Evolutionary conservation across 1,139 yeast species (phyloP), one percentile per base, ranked within the genome.

Genomic region (Yarrowia galli): DNA sequence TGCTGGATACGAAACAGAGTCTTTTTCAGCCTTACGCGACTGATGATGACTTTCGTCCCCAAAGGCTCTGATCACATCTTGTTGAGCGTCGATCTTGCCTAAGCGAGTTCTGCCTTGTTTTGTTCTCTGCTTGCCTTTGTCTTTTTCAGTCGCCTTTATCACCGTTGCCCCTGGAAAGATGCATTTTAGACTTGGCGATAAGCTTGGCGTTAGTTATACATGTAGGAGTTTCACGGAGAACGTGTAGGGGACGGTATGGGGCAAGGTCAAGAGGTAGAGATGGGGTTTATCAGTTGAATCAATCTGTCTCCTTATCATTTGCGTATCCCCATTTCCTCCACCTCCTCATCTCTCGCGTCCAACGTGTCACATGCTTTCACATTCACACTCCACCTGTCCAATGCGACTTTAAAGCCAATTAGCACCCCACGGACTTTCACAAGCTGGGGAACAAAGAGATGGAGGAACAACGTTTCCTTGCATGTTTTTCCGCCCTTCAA

Each of bases 391-490:
- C 43, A 53, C 60, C 43, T 53, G 45, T 22, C 45, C n/a, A 22
- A 53, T 20, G 61, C 61, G 36, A 38, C 60, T 10, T 20, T 38
- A 53, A 53, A 53, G 58, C 10, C 12, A 16, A 53, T 22, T 9
- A 2, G 1, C 2, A 2, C 60, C 58, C 60, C 60, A 53, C 60
- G 61, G 61, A 54, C 61, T 54, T 54, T 54, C 61, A 54, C 61
- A 40, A 54, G 61, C 61, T 54, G 61, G 48, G 48, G 48, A 54
- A 54, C 61, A 54, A 54, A 18, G 60, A 36, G 10, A 16, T n/a
- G 16, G 5, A 10, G 22, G 28, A 36, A 54, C 61, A 54, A 54
- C 36, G 61, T 54, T 54, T 46, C 61, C 18, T 40, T 54, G 36
- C 61, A 54, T 54, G 46, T 54, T 54, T 54, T 40, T 25, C 48